These are phyloP conservation scores for Ceratocystis papillata DNA, from an alignment of 2,329 filamentous ascomycete genomes.

Conservation along the genomic window DNA sequence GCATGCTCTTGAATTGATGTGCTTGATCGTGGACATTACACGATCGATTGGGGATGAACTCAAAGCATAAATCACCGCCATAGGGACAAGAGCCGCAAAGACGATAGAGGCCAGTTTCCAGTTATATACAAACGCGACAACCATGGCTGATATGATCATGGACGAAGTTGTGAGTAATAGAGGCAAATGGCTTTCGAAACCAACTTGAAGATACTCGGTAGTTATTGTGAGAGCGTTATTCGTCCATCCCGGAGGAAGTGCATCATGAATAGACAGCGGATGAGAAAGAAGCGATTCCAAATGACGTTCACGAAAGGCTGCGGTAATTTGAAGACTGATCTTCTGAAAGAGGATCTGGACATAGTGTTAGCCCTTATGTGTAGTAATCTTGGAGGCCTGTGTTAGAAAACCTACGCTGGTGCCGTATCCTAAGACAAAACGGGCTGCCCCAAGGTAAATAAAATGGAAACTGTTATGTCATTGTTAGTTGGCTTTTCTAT, in stretches of 20 bases:
- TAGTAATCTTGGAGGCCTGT: background rate
- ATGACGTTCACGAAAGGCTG: constrained; percentile 41
- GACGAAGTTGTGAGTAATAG: constrained; percentile 35
- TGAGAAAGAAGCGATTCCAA: constrained; percentile 40
- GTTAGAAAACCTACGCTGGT: constrained; percentile 29
- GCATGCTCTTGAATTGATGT: constrained; percentile 32
- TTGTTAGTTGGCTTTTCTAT: background rate
- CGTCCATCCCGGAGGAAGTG: constrained; percentile 41
- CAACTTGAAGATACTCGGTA: constrained; percentile 43
- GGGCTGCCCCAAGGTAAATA: constrained; percentile 32
- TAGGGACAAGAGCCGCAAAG: constrained; percentile 37
- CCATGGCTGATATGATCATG: constrained; percentile 37
- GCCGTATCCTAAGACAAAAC: constrained; percentile 30
- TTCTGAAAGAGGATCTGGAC: constrained; percentile 4
- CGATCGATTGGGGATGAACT: constrained; percentile 32
- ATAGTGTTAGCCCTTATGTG: background rate
- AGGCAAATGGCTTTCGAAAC: constrained; percentile 43
- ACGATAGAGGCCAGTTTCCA: constrained; percentile 44
- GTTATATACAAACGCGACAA: constrained; percentile 42
- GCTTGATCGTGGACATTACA: constrained; percentile 31
- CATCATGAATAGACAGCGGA: constrained; percentile 40
- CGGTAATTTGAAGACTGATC: constrained; percentile 38
- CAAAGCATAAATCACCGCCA: constrained; percentile 30
- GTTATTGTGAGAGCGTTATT: constrained; percentile 43
- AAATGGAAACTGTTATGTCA: constrained; percentile 18